Base-by-base conservation (phyloP, 1,139 yeast genomes). In the Candida tetrigidarum region DNA sequence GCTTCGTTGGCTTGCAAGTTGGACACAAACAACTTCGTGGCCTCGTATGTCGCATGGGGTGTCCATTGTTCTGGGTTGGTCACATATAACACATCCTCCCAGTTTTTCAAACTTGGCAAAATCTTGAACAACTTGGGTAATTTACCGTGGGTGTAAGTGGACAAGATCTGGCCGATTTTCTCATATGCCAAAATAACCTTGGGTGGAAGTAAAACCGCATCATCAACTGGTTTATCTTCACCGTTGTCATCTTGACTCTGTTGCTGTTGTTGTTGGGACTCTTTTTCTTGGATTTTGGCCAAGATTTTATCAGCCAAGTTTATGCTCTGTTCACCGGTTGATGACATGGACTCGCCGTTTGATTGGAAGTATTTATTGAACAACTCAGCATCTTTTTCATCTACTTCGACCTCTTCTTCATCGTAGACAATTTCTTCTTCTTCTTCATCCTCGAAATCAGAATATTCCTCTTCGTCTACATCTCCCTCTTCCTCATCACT, bases 71-170 rank as follows among this genome's bases (percentile, higher is more conserved):
- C 90, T 9, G 99, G 99, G 55, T 89, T 83, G 2, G 99, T 92
- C 23, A 93, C 97, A 58, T 84, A 92, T 33, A 93, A 71, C 29
- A 95, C 87, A 64, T 93, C 98, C 63, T 91, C 91, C 99, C 99
- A 93, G 66, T 92, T 92, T 55, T 81, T 84, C 54, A 93, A 76
- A 6, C 96, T 81, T 30, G 99, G 99, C 48, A 95, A 80, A 48
- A 93, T 96, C 63, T 93, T 93, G 75, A 93, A 93, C 30, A 96
- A 80, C 60, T 93, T 92, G 16, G 99, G 99, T 46, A 93, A 76
- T 67, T 91, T 92, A 42, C 99, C 99, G 58, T 95, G 96, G 33
- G 92, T 86, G 80, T 96, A 95, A n/a, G 95, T 83, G 14, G 93
- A 79, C 49, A 93, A 73, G 42, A 93, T 84, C 55, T 83, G 84